Percentiles rank a stretch among this genome's conserved stretches.
phyloP scores from a whole-genome alignment of 805 yeast species.

The Monosporozyma unispora region DNA sequence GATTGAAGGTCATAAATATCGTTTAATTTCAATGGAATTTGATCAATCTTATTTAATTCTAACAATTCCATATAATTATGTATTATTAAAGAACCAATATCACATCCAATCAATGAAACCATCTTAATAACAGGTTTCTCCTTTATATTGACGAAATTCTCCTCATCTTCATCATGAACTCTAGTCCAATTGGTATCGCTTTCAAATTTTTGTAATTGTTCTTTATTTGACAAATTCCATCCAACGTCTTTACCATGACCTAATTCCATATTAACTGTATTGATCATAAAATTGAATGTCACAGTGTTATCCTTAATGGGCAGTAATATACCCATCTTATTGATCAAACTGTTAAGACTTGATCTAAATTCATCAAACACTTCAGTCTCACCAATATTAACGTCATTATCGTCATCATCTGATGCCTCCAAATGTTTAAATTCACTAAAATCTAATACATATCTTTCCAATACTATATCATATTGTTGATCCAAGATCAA shows the following conservation, averaged over 20 bases:
- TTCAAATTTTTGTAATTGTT: slow-evolving; percentile 15
- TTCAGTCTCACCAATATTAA: slow-evolving; percentile 16
- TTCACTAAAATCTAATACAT: slow-evolving; percentile 27
- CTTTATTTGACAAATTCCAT: slow-evolving; percentile 7
- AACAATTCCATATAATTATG: slow-evolving; percentile 30
- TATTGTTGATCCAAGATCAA: slow-evolving; percentile 18
- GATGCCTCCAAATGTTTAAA: slow-evolving; percentile 16
- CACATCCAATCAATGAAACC: slow-evolving; percentile 34
- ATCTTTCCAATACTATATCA: slow-evolving; percentile 20
- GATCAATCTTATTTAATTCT: not conserved
- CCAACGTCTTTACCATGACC: slow-evolving; percentile 13
- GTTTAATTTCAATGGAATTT: not conserved
- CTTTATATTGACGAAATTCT: slow-evolving; percentile 5
- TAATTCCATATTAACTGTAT: slow-evolving; percentile 21
- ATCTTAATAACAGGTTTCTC: slow-evolving; percentile 20
- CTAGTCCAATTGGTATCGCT: slow-evolving; percentile 28
- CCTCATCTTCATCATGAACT: slow-evolving; percentile 16
- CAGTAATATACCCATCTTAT: slow-evolving; percentile 19
- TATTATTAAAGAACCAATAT: slow-evolving; percentile 34
- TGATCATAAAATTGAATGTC: slow-evolving; percentile 23
- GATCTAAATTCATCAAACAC: slow-evolving; percentile 28
- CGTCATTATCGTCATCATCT: no score
- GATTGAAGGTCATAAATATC: not conserved
- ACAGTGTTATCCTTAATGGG: slow-evolving; percentile 21
- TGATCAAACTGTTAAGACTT: slow-evolving; percentile 22